A percentile compares a stretch with the other conserved stretches of the same genome.
Evolutionary conservation across 495 filamentous ascomycete genomes (phyloP).

Genomic region (Podospora bellae-mahoneyi): DNA sequence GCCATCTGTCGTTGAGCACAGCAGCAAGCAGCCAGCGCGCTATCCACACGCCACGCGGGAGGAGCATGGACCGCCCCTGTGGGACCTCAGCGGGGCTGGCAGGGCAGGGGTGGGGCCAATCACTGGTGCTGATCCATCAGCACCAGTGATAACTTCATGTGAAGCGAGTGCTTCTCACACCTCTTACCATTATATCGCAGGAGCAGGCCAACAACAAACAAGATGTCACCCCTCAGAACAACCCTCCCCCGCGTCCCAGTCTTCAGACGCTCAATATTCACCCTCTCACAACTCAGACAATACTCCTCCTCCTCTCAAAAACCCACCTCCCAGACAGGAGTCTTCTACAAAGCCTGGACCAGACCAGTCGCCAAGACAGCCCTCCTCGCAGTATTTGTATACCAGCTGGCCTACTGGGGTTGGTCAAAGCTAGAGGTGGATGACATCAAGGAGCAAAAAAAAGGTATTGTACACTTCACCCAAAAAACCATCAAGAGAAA

Average conservation of each 20-base stretch:
- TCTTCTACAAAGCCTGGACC: constrained; percentile 75
- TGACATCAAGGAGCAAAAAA: constrained; percentile 62
- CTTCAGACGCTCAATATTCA: not conserved
- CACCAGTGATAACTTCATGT: not conserved
- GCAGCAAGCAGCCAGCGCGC: not conserved
- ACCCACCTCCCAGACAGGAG: constrained; percentile 31
- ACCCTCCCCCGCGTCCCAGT: constrained; percentile 8
- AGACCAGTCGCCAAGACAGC: constrained; percentile 81
- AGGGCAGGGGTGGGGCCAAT: not conserved
- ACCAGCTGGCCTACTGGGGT: constrained; percentile 77
- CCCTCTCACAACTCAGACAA: constrained; percentile 9
- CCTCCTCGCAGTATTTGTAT: constrained; percentile 80
- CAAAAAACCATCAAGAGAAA: not conserved
- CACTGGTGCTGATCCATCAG: not conserved
- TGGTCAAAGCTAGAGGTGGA: constrained; percentile 86
- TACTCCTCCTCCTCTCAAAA: constrained; percentile 19
- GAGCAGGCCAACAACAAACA: not conserved
- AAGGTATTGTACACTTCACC: constrained; percentile 27
- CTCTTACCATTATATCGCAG: too few relatives aligned
- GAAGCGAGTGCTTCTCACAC: too few relatives aligned
- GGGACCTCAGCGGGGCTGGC: not conserved
- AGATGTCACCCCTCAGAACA: constrained; percentile 12
- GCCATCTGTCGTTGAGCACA: constrained; percentile 27
- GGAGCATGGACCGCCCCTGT: not conserved
- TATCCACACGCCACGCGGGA: not conserved